Evolutionary conservation across 768 basidiomycete genomes (phyloP), one percentile per base, ranked within the genome.

Genomic region (Suillus tomentosus): DNA sequence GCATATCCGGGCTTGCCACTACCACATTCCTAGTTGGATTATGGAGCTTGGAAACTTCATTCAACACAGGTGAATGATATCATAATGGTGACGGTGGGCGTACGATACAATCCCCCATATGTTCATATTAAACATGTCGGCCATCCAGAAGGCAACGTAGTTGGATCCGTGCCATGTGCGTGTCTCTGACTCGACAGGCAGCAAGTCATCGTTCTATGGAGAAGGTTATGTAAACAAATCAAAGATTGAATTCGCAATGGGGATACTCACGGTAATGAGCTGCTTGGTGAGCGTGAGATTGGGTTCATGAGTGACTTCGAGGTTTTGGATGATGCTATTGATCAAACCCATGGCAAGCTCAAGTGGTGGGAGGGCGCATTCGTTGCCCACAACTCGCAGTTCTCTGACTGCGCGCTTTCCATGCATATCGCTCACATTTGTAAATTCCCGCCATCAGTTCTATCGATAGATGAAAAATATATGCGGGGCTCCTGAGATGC

Each of bases 1-100:
- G 64, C 88, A 92, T 59, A 93, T 81, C 89, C 92, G 90, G 13
- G 91, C 87, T 73, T 92, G 89, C 90, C 90, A 93, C 90, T 89
- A 92, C 0, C 87, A 87, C 37, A 92, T 81, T 3, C 88, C 87
- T 34, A 86, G 75, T 65, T 88, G 84, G 34, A 88, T 82, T 89
- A 91, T 90, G 15, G 88, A 87, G 9, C 56, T 58, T 40, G 17
- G 15, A 39, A 8, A 13, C 27, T 40, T 58, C 39, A 58, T 42
- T 58, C 6, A 40, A 40, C 10, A 42, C 39, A 1, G 9, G 27
- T 5, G 15, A 40, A 27, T 17, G 24, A 7, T 11, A 19, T 51
- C 51, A 51, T 51, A 9, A 31, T 51, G 27, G 19, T 24, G 24
- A 27, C 10, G 3, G 24, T 37, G 39, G 37, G 19, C 57, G 40